These are phyloP conservation scores for Heracleum sosnowskyi DNA, from an alignment of 129 eudicot genomes.

Conservation along the genomic window DNA sequence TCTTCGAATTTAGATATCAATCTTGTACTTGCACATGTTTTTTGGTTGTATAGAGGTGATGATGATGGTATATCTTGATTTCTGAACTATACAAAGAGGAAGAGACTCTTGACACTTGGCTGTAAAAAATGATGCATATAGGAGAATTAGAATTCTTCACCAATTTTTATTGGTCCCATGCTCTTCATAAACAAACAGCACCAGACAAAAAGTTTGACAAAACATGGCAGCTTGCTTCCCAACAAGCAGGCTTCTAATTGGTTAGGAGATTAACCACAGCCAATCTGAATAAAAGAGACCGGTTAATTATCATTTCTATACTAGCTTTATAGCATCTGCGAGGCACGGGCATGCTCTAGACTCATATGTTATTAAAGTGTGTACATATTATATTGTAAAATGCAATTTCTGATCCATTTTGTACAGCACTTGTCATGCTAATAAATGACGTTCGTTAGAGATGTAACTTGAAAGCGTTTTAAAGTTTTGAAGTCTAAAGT, in stretches of 20 bases:
- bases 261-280: neutral
- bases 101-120: neutral
- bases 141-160: no score
- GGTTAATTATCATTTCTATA: neutral
- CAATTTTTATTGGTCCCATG: neutral
- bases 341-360: no score
- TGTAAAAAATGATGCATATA: neutral
- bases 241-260: neutral
- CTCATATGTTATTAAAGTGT: no score
- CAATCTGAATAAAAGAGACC: neutral
- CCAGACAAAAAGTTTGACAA: neutral
- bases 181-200: neutral
- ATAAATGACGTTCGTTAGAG: no score
- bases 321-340: no score
- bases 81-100: neutral
- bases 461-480: no score
- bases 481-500: no score
- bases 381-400: no score
- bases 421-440: no score
- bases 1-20: neutral
- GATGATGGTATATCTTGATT: neutral
- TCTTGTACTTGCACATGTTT: neutral
- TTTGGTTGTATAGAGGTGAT: constrained; percentile 1
- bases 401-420: no score
- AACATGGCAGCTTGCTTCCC: neutral